Evolutionary conservation across 495 filamentous ascomycete genomes (phyloP).

Genomic region (Massariosphaeria phaeospora): DNA sequence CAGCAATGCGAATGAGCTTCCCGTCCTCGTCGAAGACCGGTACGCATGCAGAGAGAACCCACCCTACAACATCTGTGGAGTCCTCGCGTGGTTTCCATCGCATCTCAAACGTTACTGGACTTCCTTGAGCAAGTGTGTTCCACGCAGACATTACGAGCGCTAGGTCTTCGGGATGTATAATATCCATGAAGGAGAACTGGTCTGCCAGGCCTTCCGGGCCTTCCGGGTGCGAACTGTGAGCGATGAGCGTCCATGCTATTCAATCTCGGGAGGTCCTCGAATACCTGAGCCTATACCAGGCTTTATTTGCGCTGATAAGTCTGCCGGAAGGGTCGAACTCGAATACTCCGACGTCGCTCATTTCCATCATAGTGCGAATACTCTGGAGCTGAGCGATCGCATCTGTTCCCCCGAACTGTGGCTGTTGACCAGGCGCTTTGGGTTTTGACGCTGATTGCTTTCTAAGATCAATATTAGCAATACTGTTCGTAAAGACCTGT

Average conservation of each 20-base stretch:
- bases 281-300: constrained; percentile 5
- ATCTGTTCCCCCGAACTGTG: background rate
- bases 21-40: background rate
- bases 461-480: too few species aligned
- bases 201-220: background rate
- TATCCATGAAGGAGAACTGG: constrained; percentile 12
- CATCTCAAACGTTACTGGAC: constrained; percentile 12
- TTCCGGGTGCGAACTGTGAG: background rate
- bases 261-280: background rate
- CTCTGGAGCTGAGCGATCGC: background rate
- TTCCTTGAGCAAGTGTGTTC: constrained; percentile 13
- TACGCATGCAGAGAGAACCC: background rate
- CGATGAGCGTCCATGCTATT: background rate
- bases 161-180: constrained; percentile 3
- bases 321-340: background rate
- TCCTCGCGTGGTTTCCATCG: background rate
- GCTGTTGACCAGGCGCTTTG: too few species aligned
- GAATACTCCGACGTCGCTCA: constrained; percentile 12
- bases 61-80: background rate
- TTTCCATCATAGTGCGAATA: constrained; percentile 9
- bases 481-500: too few species aligned
- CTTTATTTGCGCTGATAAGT: constrained; percentile 3
- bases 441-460: too few species aligned
- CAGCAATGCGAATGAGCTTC: background rate
- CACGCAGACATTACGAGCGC: constrained; percentile 2